Evolutionary conservation across 2,329 filamentous ascomycete genomes (phyloP), one percentile per base, ranked within the genome.

Genomic region (Trichoderma koningii): DNA sequence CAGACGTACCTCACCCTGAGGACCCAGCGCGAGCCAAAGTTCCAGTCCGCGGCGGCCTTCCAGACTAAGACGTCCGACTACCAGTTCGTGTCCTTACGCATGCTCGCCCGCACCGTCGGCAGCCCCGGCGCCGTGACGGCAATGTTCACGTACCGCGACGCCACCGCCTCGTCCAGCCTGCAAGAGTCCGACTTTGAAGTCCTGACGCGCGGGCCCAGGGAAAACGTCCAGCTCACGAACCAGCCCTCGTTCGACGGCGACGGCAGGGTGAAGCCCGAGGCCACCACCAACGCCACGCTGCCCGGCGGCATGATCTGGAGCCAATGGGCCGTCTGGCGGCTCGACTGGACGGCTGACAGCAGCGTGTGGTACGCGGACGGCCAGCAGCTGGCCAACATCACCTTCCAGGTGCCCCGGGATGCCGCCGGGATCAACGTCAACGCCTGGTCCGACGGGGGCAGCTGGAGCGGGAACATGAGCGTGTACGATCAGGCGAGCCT

Each of bases 391-490:
- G 81, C 83, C 2, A 80, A 76, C 23, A 86, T 85, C 68, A 77
- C 77, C 3, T 85, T 85, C 70, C 83, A 85, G 65, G 81, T 83
- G 15, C 86, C 86, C 0, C 76, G 78, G 26, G 81, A 84, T 56
- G 76, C 81, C 5, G 81, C 81, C 42, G 79, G 80, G 61, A 73
- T 88, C 55, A 80, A 85, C 34, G 76, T 88, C 69, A 88, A 88
- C 70, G 79, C 84, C 55, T 88, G 86, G 85, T 83, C 83, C 64
- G 82, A 88, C 67, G 85, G 85, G 21, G 85, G 85, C 5, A 75
- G 76, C 55, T 88, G 85, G 85, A 82, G 81, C 51, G 85, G 85
- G 12, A 82, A 84, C 60, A 87, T 89, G 86, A 79, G 72, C 5
- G 71, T 79, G 5, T 76, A 78, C 3, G 77, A 75, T 12, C 77